Evolutionary conservation across 2,329 filamentous ascomycete species (phyloP).

Genomic region (Cryphonectria naterciae): DNA sequence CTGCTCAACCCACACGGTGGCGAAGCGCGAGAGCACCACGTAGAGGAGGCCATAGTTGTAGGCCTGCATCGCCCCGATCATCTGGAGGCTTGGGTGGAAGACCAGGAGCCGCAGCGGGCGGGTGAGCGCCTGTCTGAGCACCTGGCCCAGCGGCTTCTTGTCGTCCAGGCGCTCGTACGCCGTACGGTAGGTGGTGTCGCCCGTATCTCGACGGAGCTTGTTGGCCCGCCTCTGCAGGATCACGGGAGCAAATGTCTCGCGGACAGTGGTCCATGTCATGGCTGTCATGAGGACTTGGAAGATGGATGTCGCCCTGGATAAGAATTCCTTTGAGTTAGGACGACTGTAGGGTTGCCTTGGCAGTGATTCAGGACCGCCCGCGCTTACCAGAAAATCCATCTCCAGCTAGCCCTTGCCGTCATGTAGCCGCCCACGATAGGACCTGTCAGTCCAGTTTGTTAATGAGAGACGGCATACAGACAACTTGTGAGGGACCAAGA

Average conservation of each 20-base stretch:
- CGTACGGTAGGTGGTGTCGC: constrained; percentile 37
- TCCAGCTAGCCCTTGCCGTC: constrained; percentile 42
- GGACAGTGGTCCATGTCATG: constrained; percentile 40
- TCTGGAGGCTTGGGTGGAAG: constrained; percentile 65
- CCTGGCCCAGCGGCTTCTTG: constrained; percentile 32
- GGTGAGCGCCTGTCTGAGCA: constrained; percentile 45
- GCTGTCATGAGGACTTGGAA: constrained; percentile 44
- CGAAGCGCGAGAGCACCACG: constrained; percentile 65
- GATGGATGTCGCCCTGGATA: constrained; percentile 40
- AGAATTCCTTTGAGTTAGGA: background rate
- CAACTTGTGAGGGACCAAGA: background rate
- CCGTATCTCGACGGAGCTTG: constrained; percentile 13
- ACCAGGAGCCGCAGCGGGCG: constrained; percentile 60
- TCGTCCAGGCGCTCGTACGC: constrained; percentile 43
- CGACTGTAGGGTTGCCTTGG: background rate
- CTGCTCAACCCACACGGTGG: constrained; percentile 56
- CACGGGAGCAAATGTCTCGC: constrained; percentile 44
- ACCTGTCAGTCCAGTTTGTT: background rate
- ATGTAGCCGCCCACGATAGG: constrained; percentile 48
- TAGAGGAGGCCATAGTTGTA: constrained; percentile 67
- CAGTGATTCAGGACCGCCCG: background rate
- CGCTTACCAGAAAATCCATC: constrained; percentile 49
- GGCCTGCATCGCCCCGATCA: constrained; percentile 58
- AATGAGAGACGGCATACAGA: background rate
- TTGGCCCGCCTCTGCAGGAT: constrained; percentile 36